phyloP scores from a whole-genome alignment of 768 basidiomycete genomes.

The Termitomyces sp. region DNA sequence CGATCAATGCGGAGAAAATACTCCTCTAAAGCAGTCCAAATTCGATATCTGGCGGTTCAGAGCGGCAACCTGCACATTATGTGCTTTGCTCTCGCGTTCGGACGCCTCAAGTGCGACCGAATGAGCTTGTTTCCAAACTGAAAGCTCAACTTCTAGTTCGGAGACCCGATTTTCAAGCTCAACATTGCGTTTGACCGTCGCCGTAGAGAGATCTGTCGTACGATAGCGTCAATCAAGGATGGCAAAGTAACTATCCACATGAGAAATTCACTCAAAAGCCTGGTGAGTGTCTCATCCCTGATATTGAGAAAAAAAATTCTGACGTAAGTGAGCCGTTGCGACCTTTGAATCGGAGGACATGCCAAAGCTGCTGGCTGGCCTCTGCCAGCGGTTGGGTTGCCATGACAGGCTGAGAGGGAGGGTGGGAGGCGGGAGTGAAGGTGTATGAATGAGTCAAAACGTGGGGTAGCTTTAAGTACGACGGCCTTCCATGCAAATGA shows the following conservation, averaged over 20 bases:
- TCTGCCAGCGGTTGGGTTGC: constrained; percentile 51
- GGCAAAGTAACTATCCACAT: neutral
- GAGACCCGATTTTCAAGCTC: constrained; percentile 60
- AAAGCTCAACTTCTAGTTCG: constrained; percentile 64
- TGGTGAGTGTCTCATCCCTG: constrained; percentile 65
- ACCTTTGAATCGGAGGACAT: constrained; percentile 20
- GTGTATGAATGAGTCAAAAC: constrained; percentile 28
- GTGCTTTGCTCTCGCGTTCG: constrained; percentile 57
- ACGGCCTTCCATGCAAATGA: constrained; percentile 39
- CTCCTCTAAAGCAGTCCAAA: constrained; percentile 45
- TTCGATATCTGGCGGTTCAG: constrained; percentile 60
- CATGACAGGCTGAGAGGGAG: constrained; percentile 37
- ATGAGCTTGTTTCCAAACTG: constrained; percentile 69
- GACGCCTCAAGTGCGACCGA: constrained; percentile 53
- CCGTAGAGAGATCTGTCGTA: constrained; percentile 50
- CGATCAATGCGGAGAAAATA: neutral
- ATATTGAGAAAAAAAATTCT: constrained; percentile 10
- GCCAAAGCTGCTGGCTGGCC: constrained; percentile 64
- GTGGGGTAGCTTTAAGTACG: constrained; percentile 40
- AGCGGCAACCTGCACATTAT: constrained; percentile 61
- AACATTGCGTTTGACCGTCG: constrained; percentile 56
- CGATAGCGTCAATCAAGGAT: constrained; percentile 2
- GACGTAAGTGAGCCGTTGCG: constrained; percentile 7
- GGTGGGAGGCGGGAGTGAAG: constrained; percentile 35
- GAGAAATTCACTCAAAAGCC: constrained; percentile 44